Base-by-base conservation (phyloP, 495 filamentous ascomycete species). In the Parachaetomium inaequale region DNA sequence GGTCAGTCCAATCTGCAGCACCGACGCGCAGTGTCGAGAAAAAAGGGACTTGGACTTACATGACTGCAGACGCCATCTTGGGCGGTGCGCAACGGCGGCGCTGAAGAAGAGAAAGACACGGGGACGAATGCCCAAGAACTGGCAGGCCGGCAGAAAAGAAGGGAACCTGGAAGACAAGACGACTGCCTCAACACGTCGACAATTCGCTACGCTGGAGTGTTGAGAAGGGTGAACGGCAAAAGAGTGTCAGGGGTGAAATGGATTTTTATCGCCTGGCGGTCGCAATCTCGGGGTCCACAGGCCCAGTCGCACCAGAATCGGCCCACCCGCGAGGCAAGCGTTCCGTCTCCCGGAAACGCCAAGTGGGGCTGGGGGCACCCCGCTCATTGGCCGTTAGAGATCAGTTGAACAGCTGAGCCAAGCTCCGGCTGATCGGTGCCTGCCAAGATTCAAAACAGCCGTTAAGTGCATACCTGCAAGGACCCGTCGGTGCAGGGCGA, bases 31-130 rank as follows among this genome's bases (percentile, higher is more conserved):
- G 23, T 10, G 17, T 28, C 11, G 26, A 10, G 58, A 21, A 19
- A 10, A 11, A 12, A 21, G 19, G 36, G 15, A n/a, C n/a, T n/a
- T n/a, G n/a, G 23, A 65, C 77, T 46, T 77, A 79, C 77, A 79
- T 54, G 36, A 69, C 55, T 17, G 70, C 66, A 32, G 70, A 68
- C 38, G 76, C 77, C 75, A 80, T 80, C 56, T 43, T 72, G 68
- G 57, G 55, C 60, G 63, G 57, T 38, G 58, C 52, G 32, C 26
- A 51, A 40, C 14, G 25, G 40, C 29, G 40, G 11, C 12, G 34
- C 2, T 10, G 43, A 11, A 55, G 50, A 31, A 21, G 19, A 40
- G 14, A 29, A 52, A 45, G 28, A 26, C 10, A 53, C 45, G 34
- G 26, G 12, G 45, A 56, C 31, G 19, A 38, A 58, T 38, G 38